These are phyloP conservation scores for Pichia sp. DNA, from an alignment of 1,139 yeast genomes.

Conservation along the genomic window DNA sequence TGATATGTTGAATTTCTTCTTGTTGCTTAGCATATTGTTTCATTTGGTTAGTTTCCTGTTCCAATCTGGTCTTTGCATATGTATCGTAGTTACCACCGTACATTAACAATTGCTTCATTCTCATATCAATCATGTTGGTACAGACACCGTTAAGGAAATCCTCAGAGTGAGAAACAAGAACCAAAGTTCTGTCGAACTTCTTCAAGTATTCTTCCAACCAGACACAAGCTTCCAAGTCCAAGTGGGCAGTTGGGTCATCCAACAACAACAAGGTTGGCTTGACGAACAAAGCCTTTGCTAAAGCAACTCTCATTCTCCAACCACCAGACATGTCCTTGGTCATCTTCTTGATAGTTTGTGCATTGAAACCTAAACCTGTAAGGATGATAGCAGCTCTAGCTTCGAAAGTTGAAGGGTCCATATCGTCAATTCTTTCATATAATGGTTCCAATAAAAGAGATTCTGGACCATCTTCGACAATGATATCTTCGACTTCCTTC, in stretches of 20 bases:
- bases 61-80: slow-evolving; percentile 88
- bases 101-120: slow-evolving; percentile 58
- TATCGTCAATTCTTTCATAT: slow-evolving; percentile 90
- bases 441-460: slow-evolving; percentile 76
- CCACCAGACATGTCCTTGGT: slow-evolving; percentile 99
- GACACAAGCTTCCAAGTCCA: slow-evolving; percentile 99
- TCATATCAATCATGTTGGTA: slow-evolving; percentile 97
- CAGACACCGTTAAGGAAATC: slow-evolving; percentile 99
- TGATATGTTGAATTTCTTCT: slow-evolving; percentile 97
- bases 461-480: slow-evolving; percentile 93
- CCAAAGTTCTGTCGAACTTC: slow-evolving; percentile 88
- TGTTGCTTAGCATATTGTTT: slow-evolving; percentile 96
- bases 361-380: slow-evolving; percentile 95
- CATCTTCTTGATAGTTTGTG: slow-evolving; percentile 74
- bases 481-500: slow-evolving; percentile 81
- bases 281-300: slow-evolving; percentile 76
- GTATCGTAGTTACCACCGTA: slow-evolving; percentile 99
- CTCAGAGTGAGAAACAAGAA: slow-evolving; percentile 95
- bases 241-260: slow-evolving; percentile 99
- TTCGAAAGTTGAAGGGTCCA: slow-evolving; percentile 97
- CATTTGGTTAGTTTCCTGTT: slow-evolving; percentile 96
- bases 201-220: slow-evolving; percentile 98
- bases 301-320: slow-evolving; percentile 90
- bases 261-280: slow-evolving; percentile 79
- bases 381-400: slow-evolving; percentile 92